Conservation (phyloP, 2,329 filamentous ascomycete species). For the Apiospora marii region DNA sequence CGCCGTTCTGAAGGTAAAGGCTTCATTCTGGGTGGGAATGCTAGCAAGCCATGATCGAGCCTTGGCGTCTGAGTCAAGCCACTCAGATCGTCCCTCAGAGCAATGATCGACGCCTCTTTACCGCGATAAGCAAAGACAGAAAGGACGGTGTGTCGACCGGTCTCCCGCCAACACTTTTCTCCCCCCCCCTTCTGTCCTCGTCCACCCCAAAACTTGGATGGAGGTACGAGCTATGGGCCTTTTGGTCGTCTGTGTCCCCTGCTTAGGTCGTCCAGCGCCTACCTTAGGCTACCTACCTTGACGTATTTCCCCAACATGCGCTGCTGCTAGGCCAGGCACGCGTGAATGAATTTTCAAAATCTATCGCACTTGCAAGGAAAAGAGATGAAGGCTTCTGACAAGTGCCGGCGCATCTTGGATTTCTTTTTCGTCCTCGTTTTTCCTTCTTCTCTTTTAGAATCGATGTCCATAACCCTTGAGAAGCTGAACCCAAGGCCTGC, state of each 20-base stretch:
- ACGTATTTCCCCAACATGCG: background rate
- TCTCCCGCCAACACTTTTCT: background rate
- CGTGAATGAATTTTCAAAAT: background rate
- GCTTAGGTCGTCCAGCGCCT: too few relatives aligned
- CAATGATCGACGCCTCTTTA: slow-evolving; percentile 18
- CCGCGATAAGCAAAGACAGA: slow-evolving; percentile 16
- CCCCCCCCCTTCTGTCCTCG: background rate
- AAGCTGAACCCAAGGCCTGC: slow-evolving; percentile 12
- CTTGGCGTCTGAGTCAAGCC: slow-evolving; percentile 9
- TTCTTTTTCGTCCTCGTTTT: background rate
- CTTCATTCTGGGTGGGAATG: background rate
- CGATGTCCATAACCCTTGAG: background rate
- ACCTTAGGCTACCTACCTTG: background rate
- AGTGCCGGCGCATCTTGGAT: background rate
- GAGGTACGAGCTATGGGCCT: background rate
- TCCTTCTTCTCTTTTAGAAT: too few relatives aligned
- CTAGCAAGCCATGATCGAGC: background rate
- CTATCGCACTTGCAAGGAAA: slow-evolving; percentile 2
- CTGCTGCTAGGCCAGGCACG: background rate
- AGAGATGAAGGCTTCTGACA: background rate
- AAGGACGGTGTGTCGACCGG: slow-evolving; percentile 14
- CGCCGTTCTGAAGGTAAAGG: background rate
- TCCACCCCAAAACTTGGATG: background rate
- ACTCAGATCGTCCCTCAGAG: slow-evolving; percentile 12
- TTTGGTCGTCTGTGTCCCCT: background rate